phyloP scores from a whole-genome alignment of 2,329 filamentous ascomycete species.

The Exophiala xenobiotica region DNA sequence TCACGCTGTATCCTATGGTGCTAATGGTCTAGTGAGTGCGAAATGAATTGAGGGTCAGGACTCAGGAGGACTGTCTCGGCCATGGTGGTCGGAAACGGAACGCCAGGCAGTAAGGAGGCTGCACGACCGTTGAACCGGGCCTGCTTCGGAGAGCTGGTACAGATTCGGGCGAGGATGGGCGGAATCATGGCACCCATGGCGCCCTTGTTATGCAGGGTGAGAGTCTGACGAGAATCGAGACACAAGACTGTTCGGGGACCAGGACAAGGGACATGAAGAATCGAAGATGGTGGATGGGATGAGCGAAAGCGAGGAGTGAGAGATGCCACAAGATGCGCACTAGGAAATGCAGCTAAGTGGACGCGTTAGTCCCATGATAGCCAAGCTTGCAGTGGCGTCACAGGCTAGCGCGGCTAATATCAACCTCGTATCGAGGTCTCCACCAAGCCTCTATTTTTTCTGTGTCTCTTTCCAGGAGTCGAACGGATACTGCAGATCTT shows the following conservation, averaged over 20 bases:
- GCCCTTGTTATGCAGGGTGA: too few species aligned
- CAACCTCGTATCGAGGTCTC: not conserved
- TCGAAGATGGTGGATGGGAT: too few species aligned
- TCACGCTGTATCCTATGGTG: too few species aligned
- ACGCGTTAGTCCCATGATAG: not conserved
- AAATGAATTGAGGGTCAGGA: not conserved
- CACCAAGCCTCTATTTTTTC: not conserved
- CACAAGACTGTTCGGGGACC: too few species aligned
- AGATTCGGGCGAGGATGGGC: too few species aligned
- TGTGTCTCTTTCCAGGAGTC: not conserved
- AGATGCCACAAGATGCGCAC: not conserved
- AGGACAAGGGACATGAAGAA: too few species aligned
- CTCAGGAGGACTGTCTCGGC: not conserved
- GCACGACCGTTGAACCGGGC: too few species aligned
- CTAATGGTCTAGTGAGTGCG: not conserved
- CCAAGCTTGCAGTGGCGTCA: not conserved
- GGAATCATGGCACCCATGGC: too few species aligned
- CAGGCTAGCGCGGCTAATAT: conserved; percentile 11
- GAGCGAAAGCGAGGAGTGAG: not conserved
- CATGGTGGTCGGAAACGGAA: not conserved
- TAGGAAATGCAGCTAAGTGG: not conserved
- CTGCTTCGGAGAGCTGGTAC: too few species aligned
- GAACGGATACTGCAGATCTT: not conserved
- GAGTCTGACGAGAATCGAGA: too few species aligned
- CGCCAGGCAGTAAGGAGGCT: too few species aligned